Evolutionary conservation across 768 basidiomycete species (phyloP).

Genomic region (Phallus indusiatus): DNA sequence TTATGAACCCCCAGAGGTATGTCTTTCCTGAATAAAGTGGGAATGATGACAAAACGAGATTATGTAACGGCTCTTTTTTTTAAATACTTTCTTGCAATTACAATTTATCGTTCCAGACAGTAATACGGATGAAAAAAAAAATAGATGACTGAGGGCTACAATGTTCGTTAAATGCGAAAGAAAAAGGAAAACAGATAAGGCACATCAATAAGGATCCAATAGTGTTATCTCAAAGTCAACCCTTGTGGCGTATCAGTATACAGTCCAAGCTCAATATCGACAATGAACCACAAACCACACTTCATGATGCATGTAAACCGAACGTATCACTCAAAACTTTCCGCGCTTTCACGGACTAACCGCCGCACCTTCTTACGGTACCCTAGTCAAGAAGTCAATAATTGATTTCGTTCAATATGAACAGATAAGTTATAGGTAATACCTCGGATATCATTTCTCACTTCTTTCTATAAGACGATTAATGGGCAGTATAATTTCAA

Average conservation of each 20-base stretch:
- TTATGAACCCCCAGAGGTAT: too few species aligned
- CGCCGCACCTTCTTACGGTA: conserved; percentile 97
- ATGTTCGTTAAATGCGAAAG: conserved; percentile 2
- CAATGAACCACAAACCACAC: not conserved
- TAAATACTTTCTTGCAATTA: not conserved
- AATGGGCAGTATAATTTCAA: not conserved
- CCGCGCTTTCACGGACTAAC: conserved; percentile 77
- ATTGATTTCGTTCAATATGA: conserved; percentile 3
- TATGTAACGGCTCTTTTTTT: not conserved
- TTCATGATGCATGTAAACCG: not conserved
- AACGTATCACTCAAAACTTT: conserved; percentile 50
- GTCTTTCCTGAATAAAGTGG: not conserved
- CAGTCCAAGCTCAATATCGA: not conserved
- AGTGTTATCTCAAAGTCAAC: not conserved
- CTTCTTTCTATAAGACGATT: conserved; percentile 40
- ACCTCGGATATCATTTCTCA: conserved; percentile 57
- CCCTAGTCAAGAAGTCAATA: conserved; percentile 31
- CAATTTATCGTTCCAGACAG: not conserved
- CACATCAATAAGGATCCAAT: not conserved
- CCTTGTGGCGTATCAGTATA: not conserved
- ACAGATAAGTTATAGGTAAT: not conserved
- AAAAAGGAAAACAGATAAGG: conserved; percentile 4
- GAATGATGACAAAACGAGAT: not conserved
- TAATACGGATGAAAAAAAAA: not conserved
- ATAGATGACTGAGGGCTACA: not conserved